Base-by-base conservation (phyloP, 1,139 yeast genomes). In the Wickerhamomyces sp. region DNA sequence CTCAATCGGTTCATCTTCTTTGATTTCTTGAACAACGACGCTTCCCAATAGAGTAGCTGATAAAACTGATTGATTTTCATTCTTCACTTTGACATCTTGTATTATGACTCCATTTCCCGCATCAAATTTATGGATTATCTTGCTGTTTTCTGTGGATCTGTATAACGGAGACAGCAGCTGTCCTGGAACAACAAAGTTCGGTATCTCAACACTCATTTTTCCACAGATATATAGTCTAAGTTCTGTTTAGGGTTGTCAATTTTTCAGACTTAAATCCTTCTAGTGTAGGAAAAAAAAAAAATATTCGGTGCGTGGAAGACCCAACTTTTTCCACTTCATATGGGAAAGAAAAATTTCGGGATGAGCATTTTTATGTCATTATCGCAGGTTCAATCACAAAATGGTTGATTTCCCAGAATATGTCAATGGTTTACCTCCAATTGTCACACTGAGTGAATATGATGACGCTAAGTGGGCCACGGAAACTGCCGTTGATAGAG, bases 21-120 rank as follows among this genome's bases (percentile, higher is more conserved):
- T 18, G 23, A 18, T 43, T 29, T 48, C 58, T 10, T 49, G 48
- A 8, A 73, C 59, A 10, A 63, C 59, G 1, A 83, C 81, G 46
- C 64, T 69, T 0, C 96, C 96, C 4, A 86, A 63, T 14, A 83
- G 68, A 0, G 91, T 84, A 5, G 95, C 76, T 5, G 77, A 75
- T n/a, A 90, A 68, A 10, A 81, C 79, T 7, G 60, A 62, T 50
- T 62, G 59, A 27, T 39, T 47, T 10, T 46, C 48, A 10, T 54
- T 54, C 13, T 57, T 52, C 8, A 57, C 43, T 15, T 53, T 55
- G 32, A 63, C 56, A 15, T 60, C 58, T 41, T 59, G 58, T 29
- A 59, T 35, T 37, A 56, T 58, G 3, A 69, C 57, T 10, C 86
- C 86, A 13, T 65, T 60, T 3, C 85, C 85, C 2, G 80, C 58